Conservation (phyloP, 1,284 basidiomycete genomes). For the Vanrija pseudolonga region DNA sequence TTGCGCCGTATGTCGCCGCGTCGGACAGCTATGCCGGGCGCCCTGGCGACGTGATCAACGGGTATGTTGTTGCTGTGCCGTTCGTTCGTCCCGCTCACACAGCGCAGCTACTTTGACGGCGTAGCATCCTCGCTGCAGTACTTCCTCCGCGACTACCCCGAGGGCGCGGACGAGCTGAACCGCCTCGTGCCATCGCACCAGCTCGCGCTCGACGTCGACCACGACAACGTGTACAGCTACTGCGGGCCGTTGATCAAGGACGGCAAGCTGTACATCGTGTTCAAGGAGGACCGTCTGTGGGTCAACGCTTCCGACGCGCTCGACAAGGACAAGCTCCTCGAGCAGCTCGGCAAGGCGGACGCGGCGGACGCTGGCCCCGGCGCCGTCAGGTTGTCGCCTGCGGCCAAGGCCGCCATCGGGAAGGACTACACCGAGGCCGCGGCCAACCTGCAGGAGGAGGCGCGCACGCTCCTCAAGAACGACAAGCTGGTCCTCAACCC, state of each 20-base stretch:
- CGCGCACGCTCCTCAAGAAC: neutral
- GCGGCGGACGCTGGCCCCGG: neutral
- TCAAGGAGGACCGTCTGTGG: conserved; percentile 1
- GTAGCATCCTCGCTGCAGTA: neutral
- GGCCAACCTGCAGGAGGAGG: neutral
- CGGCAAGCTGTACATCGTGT: conserved; percentile 3
- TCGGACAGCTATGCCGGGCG: neutral
- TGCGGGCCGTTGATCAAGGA: conserved; percentile 2
- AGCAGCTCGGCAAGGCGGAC: neutral
- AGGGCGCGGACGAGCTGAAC: neutral
- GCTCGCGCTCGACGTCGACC: conserved; percentile 1
- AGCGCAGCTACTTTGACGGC: conserved; percentile 1
- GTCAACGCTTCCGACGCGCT: neutral
- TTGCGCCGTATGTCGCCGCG: conserved; percentile 1
- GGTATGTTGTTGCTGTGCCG: neutral
- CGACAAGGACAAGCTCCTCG: neutral
- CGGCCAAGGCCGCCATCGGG: neutral
- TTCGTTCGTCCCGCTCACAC: neutral
- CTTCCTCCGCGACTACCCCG: neutral
- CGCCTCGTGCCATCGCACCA: neutral
- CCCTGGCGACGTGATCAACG: neutral
- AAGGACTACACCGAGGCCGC: neutral
- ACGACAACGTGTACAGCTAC: conserved; percentile 1
- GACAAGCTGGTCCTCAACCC: conserved; percentile 1
- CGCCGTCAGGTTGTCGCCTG: neutral